Conservation (phyloP, 1,284 basidiomycete genomes). For the Moesziomyces antarcticus region DNA sequence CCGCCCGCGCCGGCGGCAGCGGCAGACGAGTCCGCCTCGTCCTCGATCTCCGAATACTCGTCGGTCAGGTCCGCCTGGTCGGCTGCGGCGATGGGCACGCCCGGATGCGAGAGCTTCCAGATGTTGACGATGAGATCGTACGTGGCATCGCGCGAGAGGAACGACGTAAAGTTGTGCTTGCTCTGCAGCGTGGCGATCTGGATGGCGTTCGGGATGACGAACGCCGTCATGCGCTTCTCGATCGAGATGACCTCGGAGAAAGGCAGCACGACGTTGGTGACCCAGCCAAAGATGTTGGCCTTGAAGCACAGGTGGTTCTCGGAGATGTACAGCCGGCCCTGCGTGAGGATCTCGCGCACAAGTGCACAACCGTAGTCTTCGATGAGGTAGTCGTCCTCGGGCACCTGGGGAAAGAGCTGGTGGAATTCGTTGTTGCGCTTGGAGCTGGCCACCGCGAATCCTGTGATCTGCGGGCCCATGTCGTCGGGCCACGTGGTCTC, state of each 20-base stretch:
- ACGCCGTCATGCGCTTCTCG: slow-evolving; percentile 98
- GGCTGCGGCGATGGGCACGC: slow-evolving; percentile 71
- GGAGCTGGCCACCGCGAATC: slow-evolving; percentile 95
- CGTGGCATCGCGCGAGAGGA: slow-evolving; percentile 94
- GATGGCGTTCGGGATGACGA: slow-evolving; percentile 98
- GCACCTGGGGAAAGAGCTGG: slow-evolving; percentile 83
- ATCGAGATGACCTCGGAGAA: slow-evolving; percentile 89
- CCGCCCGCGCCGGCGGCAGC: slow-evolving; percentile 15
- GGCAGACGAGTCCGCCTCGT: slow-evolving; percentile 30
- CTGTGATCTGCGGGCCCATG: slow-evolving; percentile 69
- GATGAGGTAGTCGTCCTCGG: slow-evolving; percentile 96
- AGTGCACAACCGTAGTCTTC: slow-evolving; percentile 99
- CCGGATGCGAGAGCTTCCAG: slow-evolving; percentile 89
- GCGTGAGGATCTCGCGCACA: slow-evolving; percentile 94
- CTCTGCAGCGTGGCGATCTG: slow-evolving; percentile 82
- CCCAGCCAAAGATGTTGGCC: slow-evolving; percentile 99
- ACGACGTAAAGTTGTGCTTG: slow-evolving; percentile 90
- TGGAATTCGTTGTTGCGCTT: slow-evolving; percentile 97
- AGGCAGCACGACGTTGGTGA: slow-evolving; percentile 90
- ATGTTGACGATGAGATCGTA: slow-evolving; percentile 96
- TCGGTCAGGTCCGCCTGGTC: slow-evolving; percentile 60
- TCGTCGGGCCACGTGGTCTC: slow-evolving; percentile 47
- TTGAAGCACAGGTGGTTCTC: slow-evolving; percentile 99
- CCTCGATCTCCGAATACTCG: slow-evolving; percentile 49
- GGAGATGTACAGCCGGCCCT: slow-evolving; percentile 94